Evolutionary conservation across 441 rosid genomes (phyloP).

Genomic region (Flueggea neowawraea): DNA sequence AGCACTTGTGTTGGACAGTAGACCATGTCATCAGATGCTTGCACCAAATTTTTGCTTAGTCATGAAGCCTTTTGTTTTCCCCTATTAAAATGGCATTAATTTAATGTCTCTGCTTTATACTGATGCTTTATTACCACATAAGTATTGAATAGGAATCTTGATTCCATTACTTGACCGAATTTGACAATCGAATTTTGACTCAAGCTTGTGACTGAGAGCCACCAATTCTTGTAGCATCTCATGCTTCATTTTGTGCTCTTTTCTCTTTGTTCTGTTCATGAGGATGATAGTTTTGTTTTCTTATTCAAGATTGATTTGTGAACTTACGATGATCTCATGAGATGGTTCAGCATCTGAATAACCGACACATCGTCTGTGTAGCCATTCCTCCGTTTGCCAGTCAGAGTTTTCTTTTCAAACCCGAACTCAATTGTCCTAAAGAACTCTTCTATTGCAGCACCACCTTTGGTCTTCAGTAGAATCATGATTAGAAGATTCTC

Average conservation of each 20-base stretch:
- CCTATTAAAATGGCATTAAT: neutral
- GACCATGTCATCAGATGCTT: conserved; percentile 15
- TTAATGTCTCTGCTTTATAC: conserved; percentile 11
- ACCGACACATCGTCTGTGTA: no score
- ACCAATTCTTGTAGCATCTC: conserved; percentile 34
- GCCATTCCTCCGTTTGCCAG: no score
- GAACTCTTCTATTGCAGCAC: no score
- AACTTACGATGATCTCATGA: conserved; percentile 10
- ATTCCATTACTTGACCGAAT: conserved; percentile 27
- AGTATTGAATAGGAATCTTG: conserved; percentile 7
- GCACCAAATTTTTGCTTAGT: conserved; percentile 13
- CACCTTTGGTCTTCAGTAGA: no score
- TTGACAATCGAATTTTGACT: conserved; percentile 31
- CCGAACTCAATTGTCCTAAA: no score
- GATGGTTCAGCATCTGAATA: neutral
- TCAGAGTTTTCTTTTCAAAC: no score
- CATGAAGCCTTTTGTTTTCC: conserved; percentile 7
- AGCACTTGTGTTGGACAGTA: conserved; percentile 20
- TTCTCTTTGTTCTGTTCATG: conserved; percentile 14
- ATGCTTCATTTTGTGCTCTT: conserved; percentile 23
- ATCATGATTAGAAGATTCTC: no score
- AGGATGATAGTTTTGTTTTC: conserved; percentile 11
- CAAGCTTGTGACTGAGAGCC: conserved; percentile 22
- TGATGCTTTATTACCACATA: conserved; percentile 16
- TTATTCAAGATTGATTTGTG: neutral